Percentiles rank a stretch among this genome's conserved stretches.
Conservation (phyloP, 768 basidiomycete species). For the Chalciporus pseudorubinellus region DNA sequence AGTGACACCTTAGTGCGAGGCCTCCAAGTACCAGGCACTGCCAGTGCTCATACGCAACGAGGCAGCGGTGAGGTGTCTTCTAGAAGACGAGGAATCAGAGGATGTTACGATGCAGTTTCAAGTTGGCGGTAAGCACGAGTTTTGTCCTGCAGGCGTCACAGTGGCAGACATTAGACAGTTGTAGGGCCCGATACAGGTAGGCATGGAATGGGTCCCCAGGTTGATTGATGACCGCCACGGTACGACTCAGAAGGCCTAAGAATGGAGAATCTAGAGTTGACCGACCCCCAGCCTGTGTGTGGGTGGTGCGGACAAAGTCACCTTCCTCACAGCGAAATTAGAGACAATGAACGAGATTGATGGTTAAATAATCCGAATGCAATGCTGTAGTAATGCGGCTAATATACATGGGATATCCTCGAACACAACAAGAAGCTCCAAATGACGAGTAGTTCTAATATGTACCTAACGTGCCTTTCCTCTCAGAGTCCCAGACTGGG, state of each 20-base stretch:
- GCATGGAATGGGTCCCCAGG: too few relatives aligned
- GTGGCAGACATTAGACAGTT: not conserved
- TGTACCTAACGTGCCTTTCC: conserved; percentile 15
- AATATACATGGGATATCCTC: conserved; percentile 24
- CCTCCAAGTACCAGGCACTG: conserved; percentile 10
- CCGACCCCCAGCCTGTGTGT: too few relatives aligned
- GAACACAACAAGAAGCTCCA: not conserved
- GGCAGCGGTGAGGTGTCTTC: conserved; percentile 22
- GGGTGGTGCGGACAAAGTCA: too few relatives aligned
- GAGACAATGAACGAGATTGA: too few relatives aligned
- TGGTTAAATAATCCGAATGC: conserved; percentile 4
- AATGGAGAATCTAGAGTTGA: too few relatives aligned
- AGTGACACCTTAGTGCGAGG: conserved; percentile 14
- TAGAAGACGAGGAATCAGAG: not conserved
- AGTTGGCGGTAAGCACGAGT: too few relatives aligned
- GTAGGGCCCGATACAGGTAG: too few relatives aligned
- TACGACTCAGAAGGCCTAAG: too few relatives aligned
- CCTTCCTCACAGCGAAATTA: too few relatives aligned
- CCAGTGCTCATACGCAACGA: conserved; percentile 20
- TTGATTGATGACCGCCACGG: too few relatives aligned
- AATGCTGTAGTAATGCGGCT: conserved; percentile 13
- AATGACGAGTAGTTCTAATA: not conserved
- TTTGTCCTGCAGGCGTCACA: too few relatives aligned
- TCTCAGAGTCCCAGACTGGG: conserved; percentile 25
- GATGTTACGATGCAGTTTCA: not conserved